Base-by-base conservation (phyloP, 441 rosid genomes). In the Manihot esculenta region DNA sequence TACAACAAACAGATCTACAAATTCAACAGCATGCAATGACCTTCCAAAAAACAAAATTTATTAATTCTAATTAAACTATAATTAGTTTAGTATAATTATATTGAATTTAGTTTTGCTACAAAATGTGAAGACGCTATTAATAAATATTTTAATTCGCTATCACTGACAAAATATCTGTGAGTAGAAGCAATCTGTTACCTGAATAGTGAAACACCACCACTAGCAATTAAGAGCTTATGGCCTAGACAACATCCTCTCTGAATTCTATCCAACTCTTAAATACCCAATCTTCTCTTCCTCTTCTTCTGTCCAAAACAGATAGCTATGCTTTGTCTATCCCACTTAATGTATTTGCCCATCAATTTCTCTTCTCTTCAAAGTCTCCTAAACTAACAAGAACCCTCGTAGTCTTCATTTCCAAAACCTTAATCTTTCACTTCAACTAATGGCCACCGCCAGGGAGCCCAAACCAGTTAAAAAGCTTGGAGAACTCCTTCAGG, bases 401-500 rank as follows among this genome's bases (percentile, higher is more conserved):
- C 58, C 33, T 24, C 44, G 24, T 11, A 51, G 13, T 57, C 41
- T 49, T 44, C 56, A 3, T 17, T n/a, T 55, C 10, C 41, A 26
- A 51, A 7, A 0, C 17, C 51, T 59, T n/a, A n/a, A 7, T 54
- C 47, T 11, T 35, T 23, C 14, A 45, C 33, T 21, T 14, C 53
- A 26, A 13, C 49, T 41, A 30, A 23, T 24, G 45, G 84, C 79
- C 41, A 64, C 41, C 41, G 7, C 74, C 44, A 66, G 59, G 17
- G n/a, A 48, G 26, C 11, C 72, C 53, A 59, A 77, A 54, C 79
- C 72, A 64, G 74, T 61, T 5, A 83, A 69, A 69, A 80, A 68
- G 48, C 94, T 89, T 47, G 71, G 77, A 48, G 84, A 89, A 24
- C 70, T 85, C 27, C 94, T 89, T 41, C 75, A 75, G 57, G 87